These are phyloP conservation scores for Cladosporium phlei DNA, from an alignment of 2,329 filamentous ascomycete species.

Conservation along the genomic window DNA sequence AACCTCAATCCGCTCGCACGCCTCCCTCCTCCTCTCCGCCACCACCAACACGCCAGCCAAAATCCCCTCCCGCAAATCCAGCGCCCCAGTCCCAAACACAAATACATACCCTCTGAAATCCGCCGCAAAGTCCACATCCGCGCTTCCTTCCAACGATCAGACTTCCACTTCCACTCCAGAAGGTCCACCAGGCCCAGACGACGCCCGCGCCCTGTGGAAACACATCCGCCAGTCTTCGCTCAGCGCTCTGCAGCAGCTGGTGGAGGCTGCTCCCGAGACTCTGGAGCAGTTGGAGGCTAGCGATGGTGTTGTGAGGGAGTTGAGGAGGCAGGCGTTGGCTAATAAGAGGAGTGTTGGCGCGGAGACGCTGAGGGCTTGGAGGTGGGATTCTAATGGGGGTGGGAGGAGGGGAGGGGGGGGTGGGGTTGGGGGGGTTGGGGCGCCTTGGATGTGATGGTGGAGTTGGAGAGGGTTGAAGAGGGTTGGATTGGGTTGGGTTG, in stretches of 20 bases:
- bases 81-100: background rate
- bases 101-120: background rate
- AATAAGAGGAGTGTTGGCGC: slow-evolving; percentile 40
- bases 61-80: slow-evolving; percentile 1
- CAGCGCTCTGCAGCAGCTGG: slow-evolving; percentile 22
- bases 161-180: background rate
- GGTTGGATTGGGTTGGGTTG: too few species aligned
- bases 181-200: slow-evolving; percentile 20
- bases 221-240: slow-evolving; percentile 34
- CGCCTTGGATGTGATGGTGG: slow-evolving; percentile 27
- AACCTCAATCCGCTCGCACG: background rate
- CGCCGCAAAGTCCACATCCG: background rate
- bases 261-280: slow-evolving; percentile 20
- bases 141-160: background rate
- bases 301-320: slow-evolving; percentile 25
- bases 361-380: slow-evolving; percentile 36
- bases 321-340: slow-evolving; percentile 32
- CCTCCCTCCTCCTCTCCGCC: background rate
- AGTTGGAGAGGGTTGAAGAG: too few species aligned
- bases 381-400: slow-evolving; percentile 32
- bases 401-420: slow-evolving; percentile 16
- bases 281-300: slow-evolving; percentile 23
- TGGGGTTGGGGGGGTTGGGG: too few species aligned
- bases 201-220: slow-evolving; percentile 35
- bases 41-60: slow-evolving; percentile 14